phyloP scores from a whole-genome alignment of 2,329 filamentous ascomycete species.

The Fusarium oxysporum region DNA sequence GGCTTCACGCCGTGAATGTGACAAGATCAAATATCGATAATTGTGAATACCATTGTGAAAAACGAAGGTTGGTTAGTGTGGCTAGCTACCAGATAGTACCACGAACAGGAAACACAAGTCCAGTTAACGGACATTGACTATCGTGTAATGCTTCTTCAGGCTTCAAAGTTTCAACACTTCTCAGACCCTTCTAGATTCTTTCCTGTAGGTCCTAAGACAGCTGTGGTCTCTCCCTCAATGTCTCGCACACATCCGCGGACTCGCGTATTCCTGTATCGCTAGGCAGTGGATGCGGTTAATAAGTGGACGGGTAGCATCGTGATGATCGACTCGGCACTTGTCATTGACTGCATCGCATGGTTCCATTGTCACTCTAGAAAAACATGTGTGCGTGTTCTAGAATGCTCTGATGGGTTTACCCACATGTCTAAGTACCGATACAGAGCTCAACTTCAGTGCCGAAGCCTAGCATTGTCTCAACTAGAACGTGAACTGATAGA shows the following conservation, averaged over 20 bases:
- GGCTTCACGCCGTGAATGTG: slow-evolving; percentile 10
- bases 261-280: background rate
- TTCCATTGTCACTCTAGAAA: background rate
- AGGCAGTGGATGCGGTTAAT: background rate
- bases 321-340: background rate
- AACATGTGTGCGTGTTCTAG: background rate
- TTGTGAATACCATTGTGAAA: background rate
- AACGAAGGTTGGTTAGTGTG: background rate
- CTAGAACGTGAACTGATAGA: background rate
- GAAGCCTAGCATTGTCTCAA: background rate
- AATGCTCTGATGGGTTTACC: background rate
- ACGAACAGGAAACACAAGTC: background rate
- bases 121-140: background rate
- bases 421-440: background rate
- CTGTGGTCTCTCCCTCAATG: background rate
- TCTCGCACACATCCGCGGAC: background rate
- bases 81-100: background rate
- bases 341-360: background rate
- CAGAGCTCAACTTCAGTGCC: background rate
- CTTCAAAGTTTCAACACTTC: background rate
- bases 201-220: background rate
- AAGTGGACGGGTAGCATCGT: background rate
- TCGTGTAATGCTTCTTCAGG: background rate
- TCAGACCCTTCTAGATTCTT: background rate
- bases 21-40: background rate